Percentiles rank a stretch among this genome's conserved stretches.
Conservation (phyloP, 2,329 filamentous ascomycete genomes). For the Aspergillus quadricinctus region DNA sequence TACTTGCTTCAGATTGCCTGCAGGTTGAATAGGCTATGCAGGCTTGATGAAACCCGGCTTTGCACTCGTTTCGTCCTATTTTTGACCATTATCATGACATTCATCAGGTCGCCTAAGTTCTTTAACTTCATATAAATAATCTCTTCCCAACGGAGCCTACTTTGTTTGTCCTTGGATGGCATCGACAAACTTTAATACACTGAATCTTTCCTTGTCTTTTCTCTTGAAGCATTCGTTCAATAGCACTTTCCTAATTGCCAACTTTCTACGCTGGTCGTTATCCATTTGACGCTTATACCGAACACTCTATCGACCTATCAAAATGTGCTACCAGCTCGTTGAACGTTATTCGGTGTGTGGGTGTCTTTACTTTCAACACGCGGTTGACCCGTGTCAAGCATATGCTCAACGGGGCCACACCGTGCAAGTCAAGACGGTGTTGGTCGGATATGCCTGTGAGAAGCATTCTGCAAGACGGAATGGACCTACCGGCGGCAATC, state of each 20-base stretch:
- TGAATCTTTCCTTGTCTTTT: not conserved
- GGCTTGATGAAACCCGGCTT: not conserved
- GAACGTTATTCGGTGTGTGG: constrained; percentile 83
- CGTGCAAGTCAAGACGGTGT: constrained; percentile 69
- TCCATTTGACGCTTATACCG: not conserved
- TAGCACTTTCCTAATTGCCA: not conserved
- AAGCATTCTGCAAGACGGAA: constrained; percentile 41
- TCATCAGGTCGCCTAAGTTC: not conserved
- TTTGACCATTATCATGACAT: not conserved
- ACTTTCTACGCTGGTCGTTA: not conserved
- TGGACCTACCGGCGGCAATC: constrained; percentile 5
- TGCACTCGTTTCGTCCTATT: not conserved
- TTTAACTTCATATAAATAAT: constrained; percentile 1
- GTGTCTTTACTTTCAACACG: constrained; percentile 84
- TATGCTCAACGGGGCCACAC: constrained; percentile 70
- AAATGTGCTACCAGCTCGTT: constrained; percentile 82
- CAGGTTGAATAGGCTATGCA: not conserved
- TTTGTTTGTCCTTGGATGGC: not conserved
- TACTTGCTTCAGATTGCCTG: not conserved
- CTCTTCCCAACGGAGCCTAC: not conserved
- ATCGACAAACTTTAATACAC: not conserved
- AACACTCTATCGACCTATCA: constrained; percentile 20
- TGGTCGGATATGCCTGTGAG: constrained; percentile 76
- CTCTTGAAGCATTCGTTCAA: not conserved
- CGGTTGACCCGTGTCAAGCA: constrained; percentile 73